Conservation (phyloP, 108 stramenopile genomes). For the Pseudonitzschia delicatissima region DNA sequence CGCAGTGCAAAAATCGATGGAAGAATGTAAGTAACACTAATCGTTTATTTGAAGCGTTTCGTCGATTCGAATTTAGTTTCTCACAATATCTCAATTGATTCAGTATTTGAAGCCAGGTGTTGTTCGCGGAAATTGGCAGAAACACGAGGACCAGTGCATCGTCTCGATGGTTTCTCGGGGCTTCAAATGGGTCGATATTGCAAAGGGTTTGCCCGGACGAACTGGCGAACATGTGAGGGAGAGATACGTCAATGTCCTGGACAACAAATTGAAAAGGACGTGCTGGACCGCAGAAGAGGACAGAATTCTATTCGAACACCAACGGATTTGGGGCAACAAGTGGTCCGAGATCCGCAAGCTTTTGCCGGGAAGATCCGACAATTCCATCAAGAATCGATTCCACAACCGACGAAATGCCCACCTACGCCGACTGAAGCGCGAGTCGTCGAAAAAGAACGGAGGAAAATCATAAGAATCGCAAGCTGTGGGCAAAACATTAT, state of each 20-base stretch:
- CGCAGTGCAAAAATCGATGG: constrained; percentile 94
- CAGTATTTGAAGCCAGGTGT: constrained; percentile 81
- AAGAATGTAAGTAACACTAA: constrained; percentile 46
- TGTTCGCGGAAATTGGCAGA: constrained; percentile 78
- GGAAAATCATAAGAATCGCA: too few relatives aligned
- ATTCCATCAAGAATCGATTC: constrained; percentile 93
- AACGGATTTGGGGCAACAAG: constrained; percentile 70
- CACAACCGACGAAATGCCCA: constrained; percentile 64
- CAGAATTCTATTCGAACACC: constrained; percentile 57
- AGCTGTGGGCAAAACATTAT: too few relatives aligned
- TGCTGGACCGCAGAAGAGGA: constrained; percentile 87
- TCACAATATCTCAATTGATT: neutral
- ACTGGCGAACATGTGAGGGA: constrained; percentile 95
- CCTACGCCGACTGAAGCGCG: constrained; percentile 7
- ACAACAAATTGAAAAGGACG: constrained; percentile 80
- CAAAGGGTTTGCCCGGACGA: constrained; percentile 79
- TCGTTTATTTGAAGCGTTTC: neutral
- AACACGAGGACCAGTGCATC: constrained; percentile 78
- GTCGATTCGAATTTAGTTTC: neutral
- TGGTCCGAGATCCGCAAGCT: constrained; percentile 89
- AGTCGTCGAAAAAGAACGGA: neutral
- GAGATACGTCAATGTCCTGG: constrained; percentile 91
- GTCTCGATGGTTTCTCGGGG: constrained; percentile 35
- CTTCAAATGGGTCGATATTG: constrained; percentile 70
- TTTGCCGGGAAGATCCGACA: constrained; percentile 89